Evolutionary conservation across 2,329 filamentous ascomycete species (phyloP).

Genomic region (Celoporthe dispersa): DNA sequence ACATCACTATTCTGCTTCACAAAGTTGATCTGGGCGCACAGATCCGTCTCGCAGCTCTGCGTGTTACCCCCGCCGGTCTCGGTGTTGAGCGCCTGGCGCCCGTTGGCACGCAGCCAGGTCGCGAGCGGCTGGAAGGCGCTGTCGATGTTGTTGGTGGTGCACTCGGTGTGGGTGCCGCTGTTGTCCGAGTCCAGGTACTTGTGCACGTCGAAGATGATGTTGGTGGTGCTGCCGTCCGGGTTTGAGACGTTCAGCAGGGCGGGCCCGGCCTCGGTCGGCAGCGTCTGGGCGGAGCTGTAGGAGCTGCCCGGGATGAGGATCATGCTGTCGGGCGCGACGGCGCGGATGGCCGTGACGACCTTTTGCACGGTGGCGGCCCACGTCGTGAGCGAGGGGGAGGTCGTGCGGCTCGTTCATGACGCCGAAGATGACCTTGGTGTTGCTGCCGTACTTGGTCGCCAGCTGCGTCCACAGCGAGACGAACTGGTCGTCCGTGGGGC

Average conservation of each 20-base stretch:
- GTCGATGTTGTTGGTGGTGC: constrained; percentile 52
- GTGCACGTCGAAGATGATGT: constrained; percentile 61
- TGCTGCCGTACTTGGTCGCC: constrained; percentile 58
- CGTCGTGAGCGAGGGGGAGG: constrained; percentile 52
- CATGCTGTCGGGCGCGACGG: constrained; percentile 61
- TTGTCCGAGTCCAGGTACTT: constrained; percentile 64
- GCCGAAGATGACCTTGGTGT: constrained; percentile 46
- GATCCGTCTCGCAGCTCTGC: constrained; percentile 38
- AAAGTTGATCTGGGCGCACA: constrained; percentile 39
- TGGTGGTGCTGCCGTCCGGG: constrained; percentile 57
- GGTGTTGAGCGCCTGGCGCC: constrained; percentile 40
- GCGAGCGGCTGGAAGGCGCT: constrained; percentile 40
- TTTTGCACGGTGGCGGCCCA: constrained; percentile 66
- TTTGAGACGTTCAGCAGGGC: constrained; percentile 58
- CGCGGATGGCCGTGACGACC: constrained; percentile 67
- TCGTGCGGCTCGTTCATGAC: constrained; percentile 18
- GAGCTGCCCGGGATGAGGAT: constrained; percentile 62
- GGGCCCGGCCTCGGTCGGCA: constrained; percentile 53
- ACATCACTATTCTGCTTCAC: constrained; percentile 39
- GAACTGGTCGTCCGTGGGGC: constrained; percentile 65
- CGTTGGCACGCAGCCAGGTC: constrained; percentile 39
- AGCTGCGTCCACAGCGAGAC: constrained; percentile 60
- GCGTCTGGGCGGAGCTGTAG: constrained; percentile 52
- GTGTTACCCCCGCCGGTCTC: constrained; percentile 44
- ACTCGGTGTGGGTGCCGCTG: constrained; percentile 55